Conservation (phyloP, 192 early-diverging fungal genomes). For the Dissophora globulifera region DNA sequence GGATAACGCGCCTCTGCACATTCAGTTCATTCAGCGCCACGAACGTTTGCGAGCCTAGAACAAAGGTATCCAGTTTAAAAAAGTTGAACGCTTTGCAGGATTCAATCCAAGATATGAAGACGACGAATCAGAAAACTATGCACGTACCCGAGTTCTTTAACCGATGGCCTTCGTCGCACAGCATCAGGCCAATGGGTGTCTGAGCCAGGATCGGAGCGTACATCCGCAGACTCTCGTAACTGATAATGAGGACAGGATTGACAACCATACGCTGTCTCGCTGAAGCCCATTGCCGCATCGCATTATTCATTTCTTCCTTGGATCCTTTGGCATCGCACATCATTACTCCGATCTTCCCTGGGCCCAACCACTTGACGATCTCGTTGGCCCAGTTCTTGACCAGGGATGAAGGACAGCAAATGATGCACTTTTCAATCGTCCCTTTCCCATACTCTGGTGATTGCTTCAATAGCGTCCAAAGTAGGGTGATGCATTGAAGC, state of each 20-base stretch:
- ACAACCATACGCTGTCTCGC: slow-evolving; percentile 88
- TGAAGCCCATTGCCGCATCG: slow-evolving; percentile 82
- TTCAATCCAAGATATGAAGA: too few relatives aligned
- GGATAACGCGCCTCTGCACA: slow-evolving; percentile 91
- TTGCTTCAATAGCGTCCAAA: slow-evolving; percentile 98
- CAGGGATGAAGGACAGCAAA: slow-evolving; percentile 94
- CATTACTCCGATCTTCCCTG: slow-evolving; percentile 81
- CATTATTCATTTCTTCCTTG: slow-evolving; percentile 84
- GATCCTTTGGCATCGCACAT: slow-evolving; percentile 91
- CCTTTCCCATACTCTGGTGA: slow-evolving; percentile 89
- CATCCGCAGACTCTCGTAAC: slow-evolving; percentile 93
- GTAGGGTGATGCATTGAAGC: slow-evolving; percentile 90
- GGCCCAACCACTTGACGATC: slow-evolving; percentile 92
- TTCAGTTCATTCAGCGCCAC: slow-evolving; percentile 84
- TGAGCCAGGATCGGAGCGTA: slow-evolving; percentile 81
- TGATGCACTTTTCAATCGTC: slow-evolving; percentile 96
- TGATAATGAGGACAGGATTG: slow-evolving; percentile 96
- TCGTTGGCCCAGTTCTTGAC: slow-evolving; percentile 99
- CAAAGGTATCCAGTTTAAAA: too few relatives aligned
- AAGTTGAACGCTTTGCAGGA: too few relatives aligned
- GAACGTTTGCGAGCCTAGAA: slow-evolving; percentile 79
- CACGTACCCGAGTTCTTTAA: slow-evolving; percentile 84
- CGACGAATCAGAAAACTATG: not conserved
- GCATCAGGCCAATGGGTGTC: slow-evolving; percentile 87
- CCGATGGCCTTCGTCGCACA: slow-evolving; percentile 98